These are phyloP conservation scores for Phaffia tasmanica DNA, from an alignment of 768 basidiomycete genomes.

Conservation along the genomic window DNA sequence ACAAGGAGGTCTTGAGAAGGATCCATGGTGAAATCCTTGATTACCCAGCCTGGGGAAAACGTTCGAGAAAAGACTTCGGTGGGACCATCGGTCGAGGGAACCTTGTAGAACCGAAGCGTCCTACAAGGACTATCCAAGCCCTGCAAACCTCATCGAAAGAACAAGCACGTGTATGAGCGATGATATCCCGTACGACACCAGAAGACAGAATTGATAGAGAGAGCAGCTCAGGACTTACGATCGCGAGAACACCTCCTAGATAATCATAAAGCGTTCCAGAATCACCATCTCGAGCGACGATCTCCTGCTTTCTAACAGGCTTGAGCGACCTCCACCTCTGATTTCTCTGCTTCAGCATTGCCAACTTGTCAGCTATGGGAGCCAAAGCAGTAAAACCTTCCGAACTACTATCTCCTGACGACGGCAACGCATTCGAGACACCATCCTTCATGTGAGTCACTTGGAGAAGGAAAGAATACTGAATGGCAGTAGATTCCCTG, in stretches of 20 bases:
- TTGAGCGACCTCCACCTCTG: slow-evolving; percentile 14
- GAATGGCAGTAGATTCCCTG: slow-evolving; percentile 11
- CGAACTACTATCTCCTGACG: no score
- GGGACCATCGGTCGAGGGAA: slow-evolving; percentile 18
- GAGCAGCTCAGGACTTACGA: slow-evolving; percentile 4
- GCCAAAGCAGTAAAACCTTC: neutral
- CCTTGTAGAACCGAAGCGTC: slow-evolving; percentile 20
- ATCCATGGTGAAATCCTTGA: slow-evolving; percentile 25
- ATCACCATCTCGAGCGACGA: slow-evolving; percentile 10
- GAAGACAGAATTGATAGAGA: no score
- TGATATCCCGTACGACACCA: no score
- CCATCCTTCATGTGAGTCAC: slow-evolving; percentile 15
- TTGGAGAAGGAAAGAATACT: slow-evolving; percentile 19
- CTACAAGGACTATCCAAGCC: slow-evolving; percentile 18
- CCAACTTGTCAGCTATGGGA: slow-evolving; percentile 3
- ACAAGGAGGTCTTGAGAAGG: slow-evolving; percentile 23
- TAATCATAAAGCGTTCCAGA: slow-evolving; percentile 17
- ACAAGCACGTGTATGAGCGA: neutral
- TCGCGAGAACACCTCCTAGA: slow-evolving; percentile 21
- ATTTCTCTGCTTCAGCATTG: slow-evolving; percentile 13
- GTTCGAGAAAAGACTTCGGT: slow-evolving; percentile 14
- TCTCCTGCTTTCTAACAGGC: slow-evolving; percentile 3
- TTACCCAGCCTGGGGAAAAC: slow-evolving; percentile 14
- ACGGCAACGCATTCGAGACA: no score
- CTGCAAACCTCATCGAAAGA: neutral